Conservation (phyloP, 805 yeast genomes). For the Cyberlindnera bimundalis region DNA sequence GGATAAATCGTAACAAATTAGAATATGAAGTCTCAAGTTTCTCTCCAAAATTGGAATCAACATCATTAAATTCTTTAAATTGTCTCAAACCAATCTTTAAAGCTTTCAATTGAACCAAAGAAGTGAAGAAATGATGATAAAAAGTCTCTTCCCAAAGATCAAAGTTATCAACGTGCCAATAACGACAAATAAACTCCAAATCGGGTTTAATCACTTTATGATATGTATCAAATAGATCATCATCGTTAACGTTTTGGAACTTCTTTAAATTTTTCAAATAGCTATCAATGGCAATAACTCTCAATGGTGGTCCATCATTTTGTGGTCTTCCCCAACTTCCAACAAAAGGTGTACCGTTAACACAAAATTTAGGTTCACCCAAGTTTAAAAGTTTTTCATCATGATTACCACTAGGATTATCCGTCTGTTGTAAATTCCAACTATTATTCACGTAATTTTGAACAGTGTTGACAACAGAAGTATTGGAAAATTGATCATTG, state of each 20-base stretch:
- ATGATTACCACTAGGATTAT: slow-evolving; percentile 67
- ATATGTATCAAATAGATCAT: slow-evolving; percentile 37
- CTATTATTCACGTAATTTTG: slow-evolving; percentile 64
- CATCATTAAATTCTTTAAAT: slow-evolving; percentile 32
- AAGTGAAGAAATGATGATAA: slow-evolving; percentile 76
- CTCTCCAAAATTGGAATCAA: slow-evolving; percentile 25
- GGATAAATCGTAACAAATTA: slow-evolving; percentile 27
- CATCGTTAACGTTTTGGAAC: slow-evolving; percentile 31
- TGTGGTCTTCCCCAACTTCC: slow-evolving; percentile 93
- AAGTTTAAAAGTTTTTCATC: slow-evolving; percentile 47
- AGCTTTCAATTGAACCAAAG: slow-evolving; percentile 70
- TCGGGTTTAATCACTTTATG: slow-evolving; percentile 61
- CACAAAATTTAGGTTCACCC: slow-evolving; percentile 88
- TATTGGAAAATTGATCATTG: slow-evolving; percentile 34
- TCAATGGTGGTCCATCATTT: slow-evolving; percentile 88
- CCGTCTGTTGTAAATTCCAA: slow-evolving; percentile 55
- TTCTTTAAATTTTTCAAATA: slow-evolving; percentile 45
- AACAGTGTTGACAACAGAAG: slow-evolving; percentile 32
- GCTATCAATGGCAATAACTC: slow-evolving; percentile 60
- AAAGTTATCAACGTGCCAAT: slow-evolving; percentile 69
- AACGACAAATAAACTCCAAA: slow-evolving; percentile 53
- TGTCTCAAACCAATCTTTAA: slow-evolving; percentile 50
- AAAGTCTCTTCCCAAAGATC: slow-evolving; percentile 92
- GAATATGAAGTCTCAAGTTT: slow-evolving; percentile 23
- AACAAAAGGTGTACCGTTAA: slow-evolving; percentile 59